Base-by-base conservation (phyloP, 495 filamentous ascomycete species). In the Penicillium alfredii region DNA sequence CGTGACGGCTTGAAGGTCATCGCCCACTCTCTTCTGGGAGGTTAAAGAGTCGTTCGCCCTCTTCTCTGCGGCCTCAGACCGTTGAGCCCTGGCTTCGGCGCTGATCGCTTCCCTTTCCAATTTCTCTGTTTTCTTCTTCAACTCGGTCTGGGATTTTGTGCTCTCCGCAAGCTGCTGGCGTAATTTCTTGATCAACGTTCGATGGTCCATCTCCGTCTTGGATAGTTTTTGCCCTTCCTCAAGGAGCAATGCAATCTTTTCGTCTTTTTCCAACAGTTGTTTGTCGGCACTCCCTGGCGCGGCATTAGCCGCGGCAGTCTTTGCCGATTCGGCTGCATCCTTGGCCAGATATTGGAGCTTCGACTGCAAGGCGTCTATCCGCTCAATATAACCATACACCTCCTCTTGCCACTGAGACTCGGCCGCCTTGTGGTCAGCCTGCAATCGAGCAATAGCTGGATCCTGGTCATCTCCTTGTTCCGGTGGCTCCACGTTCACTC, bases 221-320 rank as follows among this genome's bases (percentile, higher is more conserved):
- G 83, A 84, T 8, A 97, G 72, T 42, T 85, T 88, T 53, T 94
- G 86, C 0, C 93, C 92, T 61, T 98, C 92, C 50, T 93, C 81
- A 61, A 98, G 81, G 9, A 98, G 65, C 26, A 88, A 68, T 4
- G 87, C 84, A 39, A 96, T 92, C 45, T 86, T 82, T 46, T 90
- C 86, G 42, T 96, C 87, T 41, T 88, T 90, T 52, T 92, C 88
- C 6, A 85, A 80, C 6, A 95, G 61, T 49, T 84, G 86, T 55
- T 80, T 85, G 35, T 94, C 85, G 4, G 64, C 20, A 43, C 77
- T 84, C 2, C 81, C 80, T 0, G 76, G 54, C 6, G 77, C 66
- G 2, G 82, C 77, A 11, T 71, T 66, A 4, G 72, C 60, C 3
- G 76, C 79, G 3, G 80, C 74, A 33, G 71, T 74, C 42, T 76